Evolutionary conservation across 257 asterid genomes (phyloP), one percentile per base, ranked within the genome.

Genomic region (Solanum virginianum): DNA sequence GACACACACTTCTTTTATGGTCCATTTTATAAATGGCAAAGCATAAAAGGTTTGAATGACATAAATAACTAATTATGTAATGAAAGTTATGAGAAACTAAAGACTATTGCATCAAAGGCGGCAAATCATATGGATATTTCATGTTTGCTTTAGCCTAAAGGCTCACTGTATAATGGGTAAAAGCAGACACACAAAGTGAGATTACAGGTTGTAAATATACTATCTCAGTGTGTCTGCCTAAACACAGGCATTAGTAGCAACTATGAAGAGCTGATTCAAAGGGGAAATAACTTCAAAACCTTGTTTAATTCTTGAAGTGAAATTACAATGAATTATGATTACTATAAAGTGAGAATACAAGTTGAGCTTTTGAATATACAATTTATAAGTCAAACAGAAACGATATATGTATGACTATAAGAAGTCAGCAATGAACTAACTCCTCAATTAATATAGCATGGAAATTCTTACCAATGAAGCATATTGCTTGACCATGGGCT

Each of bases 401-500:
- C 17, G 5, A 79, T 51, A 26, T 3, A 9, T 17, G 18, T 36
- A 36, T 36, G 41, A 36, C 41, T 36, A 36, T 79, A 18, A 53
- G 24, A 79, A 79, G 65, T 79, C 18, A 16, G 45, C 41, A 49
- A 75, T 24, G 43, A 45, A 12, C 3, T n/a, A 53, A 29, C 18
- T 53, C 63, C 83, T 53, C 54, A 53, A 26, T 54, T 24, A 22
- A 56, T 79, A 85, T 62, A 85, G 60, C 49, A 57, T 26, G 32
- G 59, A 85, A 81, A 59, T 82, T 68, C 95, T 91, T 84, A 96
- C 99, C 93, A 96, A 88, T 45, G 98, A 94, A 63, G 99, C 94
- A 83, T 96, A 96, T 4, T 98, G 94, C 90, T 91, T 93, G 6
- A 93, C 59, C 88, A 94, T 75, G 63, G 99, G 98, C 92, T 96